Evolutionary conservation across 1,284 basidiomycete genomes (phyloP), one percentile per base, ranked within the genome.

Genomic region (Leccinum subrobustum): DNA sequence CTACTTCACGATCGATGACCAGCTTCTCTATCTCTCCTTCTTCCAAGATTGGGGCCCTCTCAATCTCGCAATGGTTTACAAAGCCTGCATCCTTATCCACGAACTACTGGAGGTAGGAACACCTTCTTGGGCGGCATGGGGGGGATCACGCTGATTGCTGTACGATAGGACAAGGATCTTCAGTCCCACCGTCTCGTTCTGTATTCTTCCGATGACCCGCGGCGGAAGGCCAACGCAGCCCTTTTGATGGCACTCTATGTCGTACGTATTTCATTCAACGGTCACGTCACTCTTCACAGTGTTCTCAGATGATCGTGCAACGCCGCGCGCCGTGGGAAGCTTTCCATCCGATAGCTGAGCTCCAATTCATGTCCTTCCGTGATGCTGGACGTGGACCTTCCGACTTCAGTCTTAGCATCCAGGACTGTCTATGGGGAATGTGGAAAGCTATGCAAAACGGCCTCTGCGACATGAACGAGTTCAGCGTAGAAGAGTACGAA

Each of bases 21-120:
- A 95, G 65, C 85, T 98, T 57, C 83, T 89, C 64, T 99, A 99
- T 79, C 85, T 95, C 60, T 92, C 92, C 37, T 99, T 99, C 83
- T 95, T 91, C 72, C 87, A 92, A 71, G 95, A 98, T 75, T 94
- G 92, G 88, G 96, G 96, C 9, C 96, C 97, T 16, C 80, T 96
- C 63, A 97, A 97, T 75, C 83, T 96, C 44, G 89, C 92, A 4
- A 93, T 93, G 86, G 90, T 96, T 11, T 96, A 95, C 78, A 92
- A 94, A 70, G 94, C 96, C 48, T 98, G 96, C 79, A 89, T 97
- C 52, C 84, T 92, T 66, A 89, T 98, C 54, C 93, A 96, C 72
- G 91, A 94, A 71, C 83, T 95, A 59, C 82, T 96, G 35, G 87
- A 91, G 78, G 95, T 95, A 61, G 51, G 69, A 63, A 29, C 53